These are phyloP conservation scores for Botrytis pseudocinerea DNA, from an alignment of 2,329 filamentous ascomycete genomes.

Conservation along the genomic window DNA sequence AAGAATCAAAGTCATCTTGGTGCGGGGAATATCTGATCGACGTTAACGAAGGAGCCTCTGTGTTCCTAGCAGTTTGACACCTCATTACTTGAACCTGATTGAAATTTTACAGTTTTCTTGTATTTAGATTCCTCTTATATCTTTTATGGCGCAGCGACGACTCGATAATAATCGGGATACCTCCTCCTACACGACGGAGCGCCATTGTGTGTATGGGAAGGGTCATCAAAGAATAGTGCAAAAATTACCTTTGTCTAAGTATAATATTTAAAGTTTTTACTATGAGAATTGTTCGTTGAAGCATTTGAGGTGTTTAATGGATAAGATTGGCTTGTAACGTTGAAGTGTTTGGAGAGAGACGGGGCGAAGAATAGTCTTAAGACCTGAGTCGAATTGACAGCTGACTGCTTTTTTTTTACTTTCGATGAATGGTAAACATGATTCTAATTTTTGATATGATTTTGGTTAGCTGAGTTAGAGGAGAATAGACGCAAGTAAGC, in stretches of 20 bases:
- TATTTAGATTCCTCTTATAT: too few species aligned
- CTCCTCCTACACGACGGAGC: too few species aligned
- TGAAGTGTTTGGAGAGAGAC: background rate
- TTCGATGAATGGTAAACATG: too few species aligned
- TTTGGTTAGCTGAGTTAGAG: background rate
- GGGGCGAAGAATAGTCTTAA: background rate
- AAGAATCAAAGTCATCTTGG: too few species aligned
- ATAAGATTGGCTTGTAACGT: background rate
- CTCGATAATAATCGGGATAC: background rate
- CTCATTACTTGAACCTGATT: background rate
- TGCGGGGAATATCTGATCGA: background rate
- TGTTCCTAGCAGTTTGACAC: background rate
- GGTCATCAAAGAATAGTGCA: background rate
- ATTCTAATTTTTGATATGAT: background rate
- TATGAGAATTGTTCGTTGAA: background rate
- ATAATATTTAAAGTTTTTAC: fast-evolving
- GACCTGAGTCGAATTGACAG: background rate
- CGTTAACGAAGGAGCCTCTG: background rate
- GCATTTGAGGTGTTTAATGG: background rate
- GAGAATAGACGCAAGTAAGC: background rate
- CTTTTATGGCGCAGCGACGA: background rate
- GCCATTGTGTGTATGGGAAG: background rate
- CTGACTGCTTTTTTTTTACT: background rate
- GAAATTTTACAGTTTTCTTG: fast-evolving
- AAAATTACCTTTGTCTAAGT: background rate